Evolutionary conservation across 2,329 filamentous ascomycete species (phyloP), one percentile per base, ranked within the genome.

Genomic region (Sporothrix luriei): DNA sequence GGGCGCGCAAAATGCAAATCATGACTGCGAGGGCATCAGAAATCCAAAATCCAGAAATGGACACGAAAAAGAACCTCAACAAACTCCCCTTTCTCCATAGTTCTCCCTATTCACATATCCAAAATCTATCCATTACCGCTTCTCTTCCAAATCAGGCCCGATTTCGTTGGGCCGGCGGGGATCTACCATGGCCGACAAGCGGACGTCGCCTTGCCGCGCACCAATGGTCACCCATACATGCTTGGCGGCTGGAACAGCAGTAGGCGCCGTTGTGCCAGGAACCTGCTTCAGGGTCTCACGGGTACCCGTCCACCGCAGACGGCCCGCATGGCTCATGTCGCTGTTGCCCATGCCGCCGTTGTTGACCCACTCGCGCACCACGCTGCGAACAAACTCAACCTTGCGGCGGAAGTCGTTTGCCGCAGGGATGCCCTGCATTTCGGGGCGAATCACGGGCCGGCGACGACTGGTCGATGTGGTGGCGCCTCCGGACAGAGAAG

Each of bases 381-480:
- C 84, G 66, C 84, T 80, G 73, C 85, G 84, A 75, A 94, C 87
- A 76, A 94, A 94, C 71, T 88, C 85, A 70, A 94, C 85, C 81
- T 94, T 94, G 74, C 83, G 84, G 46, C 89, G 87, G 76, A 94
- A 87, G 73, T 89, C 86, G 77, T 94, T 94, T 52, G 90, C 89
- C 24, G 86, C 84, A 0, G 91, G 89, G 69, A 92, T 87, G 69
- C 84, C 83, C 77, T 89, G 86, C 16, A 89, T 79, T 75, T 86
- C 84, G 0, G 85, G 82, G 61, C 84, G 82, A 73, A 90, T 90
- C 72, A 88, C 85, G 11, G 87, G 87, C 4, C 87, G 84, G 72
- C 83, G 84, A 29, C 86, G 83, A 14, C 68, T 52, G 68, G 57
- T 65, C 73, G 80, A 80, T 14, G 62, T 65, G 70, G 81, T 65